These are phyloP conservation scores for Penicillium alfredii DNA, from an alignment of 495 filamentous ascomycete species.

Conservation along the genomic window DNA sequence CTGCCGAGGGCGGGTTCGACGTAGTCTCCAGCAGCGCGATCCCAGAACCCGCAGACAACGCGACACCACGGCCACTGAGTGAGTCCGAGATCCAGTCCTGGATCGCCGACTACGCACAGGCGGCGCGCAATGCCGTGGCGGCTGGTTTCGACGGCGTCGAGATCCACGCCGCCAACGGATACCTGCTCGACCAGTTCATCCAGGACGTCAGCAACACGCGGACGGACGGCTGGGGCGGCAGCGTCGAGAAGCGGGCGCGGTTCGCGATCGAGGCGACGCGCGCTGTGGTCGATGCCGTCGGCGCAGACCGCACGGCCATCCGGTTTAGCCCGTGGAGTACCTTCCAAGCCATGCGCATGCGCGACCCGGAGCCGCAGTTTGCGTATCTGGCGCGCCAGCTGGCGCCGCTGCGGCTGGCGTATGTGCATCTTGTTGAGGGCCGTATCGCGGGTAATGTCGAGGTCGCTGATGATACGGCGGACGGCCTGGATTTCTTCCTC, in stretches of 20 bases:
- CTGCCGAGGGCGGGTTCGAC: slow-evolving; percentile 24
- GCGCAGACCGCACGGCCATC: slow-evolving; percentile 55
- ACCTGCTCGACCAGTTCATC: slow-evolving; percentile 68
- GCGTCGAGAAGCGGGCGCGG: slow-evolving; percentile 60
- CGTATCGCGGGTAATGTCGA: slow-evolving; percentile 44
- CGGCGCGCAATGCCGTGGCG: slow-evolving; percentile 55
- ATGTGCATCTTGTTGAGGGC: slow-evolving; percentile 58
- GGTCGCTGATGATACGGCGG: slow-evolving; percentile 24
- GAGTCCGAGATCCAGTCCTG: slow-evolving; percentile 51
- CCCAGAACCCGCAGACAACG: slow-evolving; percentile 27
- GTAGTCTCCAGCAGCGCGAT: slow-evolving; percentile 48
- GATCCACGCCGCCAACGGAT: slow-evolving; percentile 69
- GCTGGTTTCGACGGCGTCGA: slow-evolving; percentile 78
- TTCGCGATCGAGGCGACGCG: slow-evolving; percentile 60
- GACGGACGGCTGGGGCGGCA: slow-evolving; percentile 64
- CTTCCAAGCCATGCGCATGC: slow-evolving; percentile 67
- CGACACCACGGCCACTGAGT: slow-evolving; percentile 45
- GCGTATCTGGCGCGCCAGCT: slow-evolving; percentile 48
- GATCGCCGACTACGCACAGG: slow-evolving; percentile 53
- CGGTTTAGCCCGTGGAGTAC: slow-evolving; percentile 57
- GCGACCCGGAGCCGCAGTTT: slow-evolving; percentile 58
- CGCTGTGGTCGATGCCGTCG: slow-evolving; percentile 59
- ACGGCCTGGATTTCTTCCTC: slow-evolving; percentile 46
- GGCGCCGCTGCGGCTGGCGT: slow-evolving; percentile 54
- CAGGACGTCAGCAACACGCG: slow-evolving; percentile 59